Conservation (phyloP, 306 rosid species). For the Ormosia emarginata region DNA sequence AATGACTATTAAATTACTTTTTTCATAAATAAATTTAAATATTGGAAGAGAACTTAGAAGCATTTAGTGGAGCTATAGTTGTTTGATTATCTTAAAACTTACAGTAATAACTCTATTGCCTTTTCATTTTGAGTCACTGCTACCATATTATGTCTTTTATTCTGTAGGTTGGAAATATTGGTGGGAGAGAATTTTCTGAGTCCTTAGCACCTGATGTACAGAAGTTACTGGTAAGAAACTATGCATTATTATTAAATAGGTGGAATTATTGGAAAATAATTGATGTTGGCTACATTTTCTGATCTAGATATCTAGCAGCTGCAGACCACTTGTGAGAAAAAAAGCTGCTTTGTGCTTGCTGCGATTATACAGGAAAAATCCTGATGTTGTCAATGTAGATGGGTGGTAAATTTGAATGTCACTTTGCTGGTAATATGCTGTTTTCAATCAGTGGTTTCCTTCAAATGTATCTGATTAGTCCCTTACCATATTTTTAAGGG, state of each 20-base stretch:
- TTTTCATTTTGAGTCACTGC: neutral
- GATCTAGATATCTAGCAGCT: conserved; percentile 68
- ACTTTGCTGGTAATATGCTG: neutral
- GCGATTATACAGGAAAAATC: conserved; percentile 75
- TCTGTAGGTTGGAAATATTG: conserved; percentile 79
- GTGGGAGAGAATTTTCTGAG: conserved; percentile 82
- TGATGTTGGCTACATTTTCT: conserved; percentile 21
- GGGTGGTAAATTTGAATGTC: conserved; percentile 54
- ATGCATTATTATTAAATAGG: neutral
- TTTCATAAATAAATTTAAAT: neutral
- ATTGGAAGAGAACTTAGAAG: neutral
- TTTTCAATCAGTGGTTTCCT: neutral
- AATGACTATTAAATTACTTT: neutral
- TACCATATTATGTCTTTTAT: conserved; percentile 12
- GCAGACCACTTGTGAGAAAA: conserved; percentile 83
- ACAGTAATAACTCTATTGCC: neutral
- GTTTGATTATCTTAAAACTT: neutral
- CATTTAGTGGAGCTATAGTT: neutral
- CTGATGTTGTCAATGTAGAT: conserved; percentile 79
- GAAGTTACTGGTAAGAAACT: conserved; percentile 65
- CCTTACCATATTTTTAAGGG: conserved; percentile 37
- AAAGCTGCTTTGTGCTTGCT: conserved; percentile 77
- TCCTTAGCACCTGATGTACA: conserved; percentile 85
- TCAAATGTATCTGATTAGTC: neutral
- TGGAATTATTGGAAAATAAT: conserved; percentile 1